Conservation (phyloP, 2,329 filamentous ascomycete species). For the Phaeosphaeriaceae sp. region DNA sequence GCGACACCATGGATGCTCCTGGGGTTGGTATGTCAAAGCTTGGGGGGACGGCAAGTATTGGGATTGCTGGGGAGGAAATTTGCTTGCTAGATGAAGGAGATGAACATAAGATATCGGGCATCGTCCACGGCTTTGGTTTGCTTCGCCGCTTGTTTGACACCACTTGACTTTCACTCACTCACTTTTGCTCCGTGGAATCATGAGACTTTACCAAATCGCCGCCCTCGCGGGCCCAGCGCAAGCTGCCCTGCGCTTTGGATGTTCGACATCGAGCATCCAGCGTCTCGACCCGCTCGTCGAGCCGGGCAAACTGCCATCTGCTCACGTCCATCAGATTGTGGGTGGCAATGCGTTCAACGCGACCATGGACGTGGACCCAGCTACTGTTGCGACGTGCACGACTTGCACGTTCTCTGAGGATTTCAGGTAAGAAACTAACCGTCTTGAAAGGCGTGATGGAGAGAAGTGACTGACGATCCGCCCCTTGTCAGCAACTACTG, state of each 20-base stretch:
- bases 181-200: background rate
- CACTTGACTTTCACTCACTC: background rate
- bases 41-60: background rate
- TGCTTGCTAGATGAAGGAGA: background rate
- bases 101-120: background rate
- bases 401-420: constrained; percentile 37
- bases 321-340: constrained; percentile 31
- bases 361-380: constrained; percentile 21
- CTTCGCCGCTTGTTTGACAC: background rate
- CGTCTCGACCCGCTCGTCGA: constrained; percentile 35
- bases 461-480: no score
- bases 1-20: constrained; percentile 1
- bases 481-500: constrained; percentile 30
- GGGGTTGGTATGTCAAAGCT: background rate
- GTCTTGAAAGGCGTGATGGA: background rate
- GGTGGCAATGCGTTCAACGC: constrained; percentile 29
- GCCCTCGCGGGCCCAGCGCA: constrained; percentile 15
- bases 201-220: constrained; percentile 14
- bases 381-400: constrained; percentile 17
- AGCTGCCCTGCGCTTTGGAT: constrained; percentile 27
- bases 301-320: constrained; percentile 28
- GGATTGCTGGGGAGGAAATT: no score
- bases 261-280: constrained; percentile 28
- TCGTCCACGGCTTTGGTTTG: background rate
- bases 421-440: constrained; percentile 21